A percentile compares a stretch with the other conserved stretches of the same genome.
phyloP scores from a whole-genome alignment of 805 yeast species.

The Kregervanrija pseudodelftensis region DNA sequence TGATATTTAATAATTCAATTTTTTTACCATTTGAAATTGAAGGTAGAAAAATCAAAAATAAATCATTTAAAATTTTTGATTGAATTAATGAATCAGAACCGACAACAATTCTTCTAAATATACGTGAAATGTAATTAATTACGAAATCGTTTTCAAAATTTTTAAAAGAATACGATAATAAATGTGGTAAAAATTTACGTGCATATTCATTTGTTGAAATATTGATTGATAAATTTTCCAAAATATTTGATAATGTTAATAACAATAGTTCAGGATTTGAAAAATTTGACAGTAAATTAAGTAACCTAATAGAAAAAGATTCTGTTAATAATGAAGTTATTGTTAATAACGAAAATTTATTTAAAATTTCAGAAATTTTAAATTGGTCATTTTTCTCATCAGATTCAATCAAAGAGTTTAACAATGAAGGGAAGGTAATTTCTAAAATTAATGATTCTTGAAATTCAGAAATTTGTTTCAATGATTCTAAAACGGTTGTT shows the following conservation, averaged over 20 bases:
- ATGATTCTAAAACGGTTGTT: conserved; percentile 45
- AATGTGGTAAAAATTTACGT: conserved; percentile 1
- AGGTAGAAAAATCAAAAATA: conserved; percentile 29
- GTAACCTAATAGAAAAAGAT: conserved; percentile 6
- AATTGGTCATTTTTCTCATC: no score
- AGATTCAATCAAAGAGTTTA: conserved; percentile 31
- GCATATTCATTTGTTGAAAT: conserved; percentile 26
- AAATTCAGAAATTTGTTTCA: conserved; percentile 39
- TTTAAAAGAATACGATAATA: conserved; percentile 5
- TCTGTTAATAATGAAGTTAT: conserved; percentile 7
- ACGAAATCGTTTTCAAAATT: conserved; percentile 19
- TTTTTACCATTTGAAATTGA: no score
- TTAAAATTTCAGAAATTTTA: no score
- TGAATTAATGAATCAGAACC: conserved; percentile 37
- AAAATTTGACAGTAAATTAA: conserved; percentile 3
- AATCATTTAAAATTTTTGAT: conserved; percentile 35
- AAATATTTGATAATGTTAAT: conserved; percentile 9
- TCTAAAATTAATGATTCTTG: conserved; percentile 39
- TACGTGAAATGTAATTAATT: conserved; percentile 34
- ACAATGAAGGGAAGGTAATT: conserved; percentile 43
- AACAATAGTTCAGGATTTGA: conserved; percentile 19
- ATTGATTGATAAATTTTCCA: conserved; percentile 10
- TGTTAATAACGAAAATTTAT: no score
- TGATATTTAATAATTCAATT: no score
- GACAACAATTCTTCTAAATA: conserved; percentile 35